Evolutionary conservation across 169 alveolate species (phyloP).

Genomic region (Eimeria brunetti): DNA sequence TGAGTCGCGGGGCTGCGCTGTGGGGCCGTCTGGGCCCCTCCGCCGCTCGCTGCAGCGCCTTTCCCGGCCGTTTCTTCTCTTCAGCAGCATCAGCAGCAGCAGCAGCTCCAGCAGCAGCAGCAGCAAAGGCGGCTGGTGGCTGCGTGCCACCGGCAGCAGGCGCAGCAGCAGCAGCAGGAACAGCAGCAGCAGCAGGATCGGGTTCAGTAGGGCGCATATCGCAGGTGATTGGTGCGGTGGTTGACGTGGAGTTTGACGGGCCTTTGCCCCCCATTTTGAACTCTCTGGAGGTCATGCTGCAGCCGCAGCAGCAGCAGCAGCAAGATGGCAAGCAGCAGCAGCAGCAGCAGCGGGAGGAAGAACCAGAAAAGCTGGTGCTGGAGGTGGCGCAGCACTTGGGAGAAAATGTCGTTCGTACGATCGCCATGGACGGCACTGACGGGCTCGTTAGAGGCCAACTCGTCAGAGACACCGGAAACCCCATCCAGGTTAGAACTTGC

Average conservation of each 20-base stretch:
- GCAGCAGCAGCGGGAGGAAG: conserved; percentile 83
- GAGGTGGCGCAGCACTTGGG: conserved; percentile 98
- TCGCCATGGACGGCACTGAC: conserved; percentile 99
- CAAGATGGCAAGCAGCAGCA: conserved; percentile 42
- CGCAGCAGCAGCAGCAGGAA: conserved; percentile 14
- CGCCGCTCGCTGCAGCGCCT: not conserved
- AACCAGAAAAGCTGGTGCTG: conserved; percentile 91
- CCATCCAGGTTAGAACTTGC: conserved; percentile 82
- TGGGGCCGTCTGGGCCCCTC: conserved; percentile 28
- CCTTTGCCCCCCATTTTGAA: conserved; percentile 96
- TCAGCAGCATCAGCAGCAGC: conserved; percentile 43
- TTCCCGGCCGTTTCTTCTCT: not conserved
- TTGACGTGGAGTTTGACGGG: conserved; percentile 97
- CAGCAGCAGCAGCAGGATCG: conserved; percentile 65
- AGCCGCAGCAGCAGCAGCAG: conserved; percentile 41
- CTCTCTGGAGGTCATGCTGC: conserved; percentile 94
- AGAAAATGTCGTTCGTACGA: conserved; percentile 93
- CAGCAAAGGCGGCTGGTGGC: conserved; percentile 21
- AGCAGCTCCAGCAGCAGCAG: conserved; percentile 45
- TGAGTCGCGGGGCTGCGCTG: conserved; percentile 23
- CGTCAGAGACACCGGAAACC: conserved; percentile 96
- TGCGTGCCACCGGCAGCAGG: too few relatives aligned
- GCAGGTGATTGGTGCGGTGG: conserved; percentile 98
- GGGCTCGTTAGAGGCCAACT: conserved; percentile 97
- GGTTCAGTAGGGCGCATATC: conserved; percentile 91